These are phyloP conservation scores for Leishmania mexicana DNA, from an alignment of 208 protist genomes.

Conservation along the genomic window DNA sequence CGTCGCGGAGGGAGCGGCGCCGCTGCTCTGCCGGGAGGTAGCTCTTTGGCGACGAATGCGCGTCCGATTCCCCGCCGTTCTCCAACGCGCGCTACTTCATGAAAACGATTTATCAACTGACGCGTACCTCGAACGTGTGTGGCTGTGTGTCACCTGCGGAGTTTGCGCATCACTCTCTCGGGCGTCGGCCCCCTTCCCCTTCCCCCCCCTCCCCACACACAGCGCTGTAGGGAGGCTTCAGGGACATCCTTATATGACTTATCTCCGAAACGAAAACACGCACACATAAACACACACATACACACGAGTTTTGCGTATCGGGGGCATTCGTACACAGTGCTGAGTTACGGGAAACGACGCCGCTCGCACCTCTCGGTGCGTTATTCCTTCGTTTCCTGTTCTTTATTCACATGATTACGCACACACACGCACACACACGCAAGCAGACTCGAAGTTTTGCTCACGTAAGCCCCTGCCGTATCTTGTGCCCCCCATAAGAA, in stretches of 20 bases:
- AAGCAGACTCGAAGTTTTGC: not conserved
- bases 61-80: slow-evolving; percentile 34
- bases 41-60: slow-evolving; percentile 14
- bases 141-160: not conserved
- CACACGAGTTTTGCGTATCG: too few species aligned
- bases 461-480: not conserved
- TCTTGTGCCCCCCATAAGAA: not conserved
- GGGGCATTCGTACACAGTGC: too few species aligned
- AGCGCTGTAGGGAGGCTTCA: not conserved
- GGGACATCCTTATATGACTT: not conserved
- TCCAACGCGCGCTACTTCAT: slow-evolving; percentile 5
- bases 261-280: too few species aligned
- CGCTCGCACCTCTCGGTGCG: not conserved
- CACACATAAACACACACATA: too few species aligned
- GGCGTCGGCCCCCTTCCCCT: not conserved
- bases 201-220: not conserved
- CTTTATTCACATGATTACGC: not conserved
- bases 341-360: too few species aligned
- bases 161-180: not conserved
- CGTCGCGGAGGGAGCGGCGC: not conserved
- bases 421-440: not conserved
- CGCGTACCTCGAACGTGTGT: not conserved
- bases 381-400: slow-evolving; percentile 5
- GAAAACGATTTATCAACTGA: not conserved
- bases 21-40: not conserved